These are phyloP conservation scores for Fraxinus greggii DNA, from an alignment of 305 asterid species.

Conservation along the genomic window DNA sequence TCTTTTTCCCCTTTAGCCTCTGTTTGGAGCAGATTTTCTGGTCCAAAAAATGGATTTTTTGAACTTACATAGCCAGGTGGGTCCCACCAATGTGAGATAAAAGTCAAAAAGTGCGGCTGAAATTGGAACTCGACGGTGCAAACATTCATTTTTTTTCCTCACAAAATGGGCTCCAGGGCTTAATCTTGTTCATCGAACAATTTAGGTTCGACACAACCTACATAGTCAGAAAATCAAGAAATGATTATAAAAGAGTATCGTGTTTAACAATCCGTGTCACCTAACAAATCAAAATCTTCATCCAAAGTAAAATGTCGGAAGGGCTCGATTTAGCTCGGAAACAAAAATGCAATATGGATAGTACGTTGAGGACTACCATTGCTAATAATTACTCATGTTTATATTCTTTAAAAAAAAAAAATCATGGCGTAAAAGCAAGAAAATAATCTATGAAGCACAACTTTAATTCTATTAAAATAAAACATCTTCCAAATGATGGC, in stretches of 20 bases:
- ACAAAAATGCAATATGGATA: background rate
- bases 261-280: background rate
- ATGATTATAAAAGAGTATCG: background rate
- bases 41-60: no score
- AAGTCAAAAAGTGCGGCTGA: no score
- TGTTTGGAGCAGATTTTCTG: no score
- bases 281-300: background rate
- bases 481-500: slow-evolving; percentile 33
- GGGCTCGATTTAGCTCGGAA: background rate
- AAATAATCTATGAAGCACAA: slow-evolving; percentile 12
- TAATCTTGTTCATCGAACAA: background rate
- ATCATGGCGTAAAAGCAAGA: slow-evolving; percentile 19
- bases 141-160: no score
- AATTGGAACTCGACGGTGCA: no score
- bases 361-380: background rate
- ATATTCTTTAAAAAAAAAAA: background rate
- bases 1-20: no score
- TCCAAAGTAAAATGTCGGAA: background rate
- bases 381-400: background rate
- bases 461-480: slow-evolving; percentile 28
- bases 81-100: no score
- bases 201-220: background rate
- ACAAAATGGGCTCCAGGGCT: no score
- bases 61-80: no score
- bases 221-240: background rate